Evolutionary conservation across 805 yeast species (phyloP).

Genomic region (Saccharomyces eubayanus): DNA sequence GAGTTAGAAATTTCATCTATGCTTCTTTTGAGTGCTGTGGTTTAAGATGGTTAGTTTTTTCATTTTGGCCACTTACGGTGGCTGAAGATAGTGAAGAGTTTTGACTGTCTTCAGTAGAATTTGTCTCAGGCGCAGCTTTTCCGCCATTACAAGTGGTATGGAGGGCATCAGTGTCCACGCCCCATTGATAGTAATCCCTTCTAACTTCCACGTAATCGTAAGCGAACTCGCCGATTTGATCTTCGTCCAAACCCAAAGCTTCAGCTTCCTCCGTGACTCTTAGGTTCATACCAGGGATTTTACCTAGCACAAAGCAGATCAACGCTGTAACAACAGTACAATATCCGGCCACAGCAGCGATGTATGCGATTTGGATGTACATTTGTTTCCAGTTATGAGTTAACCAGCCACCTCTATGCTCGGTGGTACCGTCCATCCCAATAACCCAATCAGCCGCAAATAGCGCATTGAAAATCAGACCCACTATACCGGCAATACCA

Average conservation of each 20-base stretch:
- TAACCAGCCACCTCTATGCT: slow-evolving; percentile 87
- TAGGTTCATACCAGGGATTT: slow-evolving; percentile 72
- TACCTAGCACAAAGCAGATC: slow-evolving; percentile 63
- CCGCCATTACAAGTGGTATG: slow-evolving; percentile 7
- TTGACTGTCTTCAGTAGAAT: background rate
- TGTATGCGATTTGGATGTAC: slow-evolving; percentile 81
- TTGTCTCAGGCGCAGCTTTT: background rate
- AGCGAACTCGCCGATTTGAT: slow-evolving; percentile 97
- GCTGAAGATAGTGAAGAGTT: background rate
- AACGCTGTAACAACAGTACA: slow-evolving; percentile 68
- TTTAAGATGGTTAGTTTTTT: background rate
- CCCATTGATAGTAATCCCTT: slow-evolving; percentile 66
- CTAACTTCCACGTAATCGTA: slow-evolving; percentile 96
- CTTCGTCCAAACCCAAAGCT: slow-evolving; percentile 86
- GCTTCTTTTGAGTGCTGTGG: background rate
- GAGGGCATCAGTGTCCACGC: slow-evolving; percentile 24
- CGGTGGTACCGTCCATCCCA: slow-evolving; percentile 82
- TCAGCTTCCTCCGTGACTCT: slow-evolving; percentile 82
- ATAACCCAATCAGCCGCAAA: slow-evolving; percentile 84
- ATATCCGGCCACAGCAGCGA: slow-evolving; percentile 67
- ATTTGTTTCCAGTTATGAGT: slow-evolving; percentile 85
- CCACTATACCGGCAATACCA: slow-evolving; percentile 91
- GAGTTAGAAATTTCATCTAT: background rate
- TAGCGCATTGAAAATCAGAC: slow-evolving; percentile 78
- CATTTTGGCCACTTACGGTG: background rate